Percentiles rank a stretch among this genome's conserved stretches.
Conservation (phyloP, 306 rosid species). For the Quercus glauca region DNA sequence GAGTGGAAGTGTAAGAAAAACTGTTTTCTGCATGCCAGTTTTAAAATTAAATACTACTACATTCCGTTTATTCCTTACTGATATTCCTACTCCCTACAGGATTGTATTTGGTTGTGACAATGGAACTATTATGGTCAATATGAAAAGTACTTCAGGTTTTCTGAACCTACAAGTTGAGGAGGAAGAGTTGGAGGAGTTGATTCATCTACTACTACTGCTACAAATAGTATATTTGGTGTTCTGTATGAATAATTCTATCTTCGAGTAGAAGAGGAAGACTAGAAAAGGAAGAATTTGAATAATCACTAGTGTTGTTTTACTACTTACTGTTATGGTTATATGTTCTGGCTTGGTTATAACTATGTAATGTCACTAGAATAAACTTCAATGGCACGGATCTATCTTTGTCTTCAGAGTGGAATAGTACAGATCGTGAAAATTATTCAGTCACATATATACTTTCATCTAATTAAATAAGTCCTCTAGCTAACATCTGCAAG, state of each 20-base stretch:
- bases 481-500: no score
- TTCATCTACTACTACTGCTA: not conserved
- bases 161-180: not conserved
- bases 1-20: not conserved
- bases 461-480: no score
- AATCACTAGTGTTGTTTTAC: no score
- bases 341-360: no score
- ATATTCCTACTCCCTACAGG: constrained; percentile 13
- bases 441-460: no score
- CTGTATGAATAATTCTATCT: not conserved
- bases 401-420: no score
- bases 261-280: not conserved
- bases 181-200: not conserved
- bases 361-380: no score
- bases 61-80: not conserved
- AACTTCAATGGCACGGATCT: no score
- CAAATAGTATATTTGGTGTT: not conserved
- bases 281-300: not conserved
- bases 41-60: not conserved
- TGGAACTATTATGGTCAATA: constrained; percentile 17
- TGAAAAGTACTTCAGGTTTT: not conserved
- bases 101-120: constrained; percentile 34
- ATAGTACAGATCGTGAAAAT: no score
- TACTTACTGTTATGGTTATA: no score
- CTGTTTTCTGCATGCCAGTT: not conserved